A percentile compares a stretch with the other conserved stretches of the same genome.
These are phyloP conservation scores for Trifolium repens DNA, from an alignment of 306 rosid genomes.

Conservation along the genomic window DNA sequence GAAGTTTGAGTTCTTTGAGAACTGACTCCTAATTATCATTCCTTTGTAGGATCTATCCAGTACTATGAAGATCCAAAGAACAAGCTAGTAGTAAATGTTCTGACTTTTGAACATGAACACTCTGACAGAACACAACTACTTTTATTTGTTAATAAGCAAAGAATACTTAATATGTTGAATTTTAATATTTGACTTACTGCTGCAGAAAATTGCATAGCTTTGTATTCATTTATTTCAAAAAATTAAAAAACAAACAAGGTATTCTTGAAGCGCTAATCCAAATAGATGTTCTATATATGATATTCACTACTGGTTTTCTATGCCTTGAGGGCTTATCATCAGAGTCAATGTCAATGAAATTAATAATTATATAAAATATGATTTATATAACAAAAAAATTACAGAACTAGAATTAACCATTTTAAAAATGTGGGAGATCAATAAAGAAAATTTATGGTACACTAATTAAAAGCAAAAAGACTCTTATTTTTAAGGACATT, in stretches of 20 bases:
- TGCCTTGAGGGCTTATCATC: too few species aligned
- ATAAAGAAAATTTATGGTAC: too few species aligned
- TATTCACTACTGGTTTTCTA: too few species aligned
- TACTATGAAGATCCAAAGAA: conserved; percentile 3
- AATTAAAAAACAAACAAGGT: neutral
- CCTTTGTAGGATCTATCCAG: neutral
- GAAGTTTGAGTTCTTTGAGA: neutral
- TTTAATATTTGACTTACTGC: neutral
- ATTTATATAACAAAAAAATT: too few species aligned
- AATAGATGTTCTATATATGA: too few species aligned
- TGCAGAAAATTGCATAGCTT: neutral
- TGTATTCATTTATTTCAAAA: neutral
- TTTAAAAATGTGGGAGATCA: too few species aligned
- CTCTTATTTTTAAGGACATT: too few species aligned
- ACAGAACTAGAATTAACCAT: too few species aligned
- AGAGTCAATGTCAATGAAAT: too few species aligned
- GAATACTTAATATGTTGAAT: neutral
- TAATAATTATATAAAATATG: too few species aligned
- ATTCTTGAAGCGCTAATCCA: neutral
- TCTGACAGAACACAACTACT: neutral
- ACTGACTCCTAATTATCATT: neutral
- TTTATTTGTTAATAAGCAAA: neutral
- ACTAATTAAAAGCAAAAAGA: too few species aligned
- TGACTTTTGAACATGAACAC: neutral
- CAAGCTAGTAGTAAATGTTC: neutral